Evolutionary conservation across 805 yeast genomes (phyloP).

Genomic region (Maudiozyma turicensis): DNA sequence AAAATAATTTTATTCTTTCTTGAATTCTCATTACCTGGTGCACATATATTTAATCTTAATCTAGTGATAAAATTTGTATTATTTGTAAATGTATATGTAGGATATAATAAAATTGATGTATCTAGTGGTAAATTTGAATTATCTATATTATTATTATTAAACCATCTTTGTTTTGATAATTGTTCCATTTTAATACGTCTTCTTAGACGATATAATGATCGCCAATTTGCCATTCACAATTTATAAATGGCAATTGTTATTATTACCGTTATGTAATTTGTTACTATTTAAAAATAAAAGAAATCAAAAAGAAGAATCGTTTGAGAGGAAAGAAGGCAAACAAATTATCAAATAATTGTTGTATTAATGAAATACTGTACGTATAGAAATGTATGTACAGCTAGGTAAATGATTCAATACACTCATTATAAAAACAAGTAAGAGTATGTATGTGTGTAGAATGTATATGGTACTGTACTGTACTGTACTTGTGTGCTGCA

Average conservation of each 20-base stretch:
- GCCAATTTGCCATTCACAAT: background rate
- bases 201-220: background rate
- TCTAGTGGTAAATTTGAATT: constrained; percentile 35
- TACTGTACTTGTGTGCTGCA: no score
- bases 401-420: no score
- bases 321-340: no score
- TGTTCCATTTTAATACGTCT: constrained; percentile 1
- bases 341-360: no score
- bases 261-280: no score
- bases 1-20: constrained; percentile 63
- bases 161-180: background rate
- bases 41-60: constrained; percentile 59
- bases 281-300: no score
- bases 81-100: constrained; percentile 38
- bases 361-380: no score
- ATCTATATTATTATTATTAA: background rate
- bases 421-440: no score
- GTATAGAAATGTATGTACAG: no score
- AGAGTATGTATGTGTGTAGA: no score
- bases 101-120: constrained; percentile 51
- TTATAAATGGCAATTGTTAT: background rate
- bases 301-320: no score
- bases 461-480: no score
- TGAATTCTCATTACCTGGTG: constrained; percentile 55
- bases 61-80: constrained; percentile 30